Conservation (phyloP, 1,284 basidiomycete species). For the Apiotrichum montevideense region DNA sequence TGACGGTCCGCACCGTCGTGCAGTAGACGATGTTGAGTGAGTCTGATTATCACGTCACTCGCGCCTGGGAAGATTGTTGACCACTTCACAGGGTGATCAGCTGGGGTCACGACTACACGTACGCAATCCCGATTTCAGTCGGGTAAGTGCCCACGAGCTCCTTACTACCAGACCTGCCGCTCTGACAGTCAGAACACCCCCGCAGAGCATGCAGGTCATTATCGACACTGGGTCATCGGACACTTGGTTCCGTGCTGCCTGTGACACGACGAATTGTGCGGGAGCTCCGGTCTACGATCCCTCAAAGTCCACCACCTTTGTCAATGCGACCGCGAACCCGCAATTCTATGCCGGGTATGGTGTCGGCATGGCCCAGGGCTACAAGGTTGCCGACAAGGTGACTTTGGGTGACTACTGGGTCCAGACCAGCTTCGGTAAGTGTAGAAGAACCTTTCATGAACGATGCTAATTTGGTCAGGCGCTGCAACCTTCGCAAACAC, state of each 20-base stretch:
- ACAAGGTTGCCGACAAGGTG: neutral
- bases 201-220: slow-evolving; percentile 53
- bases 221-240: slow-evolving; percentile 59
- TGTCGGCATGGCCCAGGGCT: neutral
- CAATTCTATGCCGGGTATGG: slow-evolving; percentile 1
- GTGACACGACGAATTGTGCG: slow-evolving; percentile 8
- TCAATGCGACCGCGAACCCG: slow-evolving; percentile 28
- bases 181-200: slow-evolving; percentile 38
- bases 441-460: neutral
- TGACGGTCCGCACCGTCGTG: too few species aligned
- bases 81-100: slow-evolving; percentile 15
- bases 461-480: neutral
- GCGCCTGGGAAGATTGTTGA: too few species aligned
- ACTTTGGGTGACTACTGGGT: neutral
- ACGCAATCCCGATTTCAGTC: slow-evolving; percentile 22
- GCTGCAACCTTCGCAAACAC: neutral
- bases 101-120: slow-evolving; percentile 30
- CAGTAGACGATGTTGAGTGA: too few species aligned
- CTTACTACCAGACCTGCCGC: neutral
- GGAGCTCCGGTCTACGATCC: slow-evolving; percentile 16
- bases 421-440: slow-evolving; percentile 1
- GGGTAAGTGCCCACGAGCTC: neutral
- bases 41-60: too few species aligned
- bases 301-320: slow-evolving; percentile 21
- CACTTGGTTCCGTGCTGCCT: slow-evolving; percentile 44